Base-by-base conservation (phyloP, 306 rosid genomes). In the Cicer chorassanicum region DNA sequence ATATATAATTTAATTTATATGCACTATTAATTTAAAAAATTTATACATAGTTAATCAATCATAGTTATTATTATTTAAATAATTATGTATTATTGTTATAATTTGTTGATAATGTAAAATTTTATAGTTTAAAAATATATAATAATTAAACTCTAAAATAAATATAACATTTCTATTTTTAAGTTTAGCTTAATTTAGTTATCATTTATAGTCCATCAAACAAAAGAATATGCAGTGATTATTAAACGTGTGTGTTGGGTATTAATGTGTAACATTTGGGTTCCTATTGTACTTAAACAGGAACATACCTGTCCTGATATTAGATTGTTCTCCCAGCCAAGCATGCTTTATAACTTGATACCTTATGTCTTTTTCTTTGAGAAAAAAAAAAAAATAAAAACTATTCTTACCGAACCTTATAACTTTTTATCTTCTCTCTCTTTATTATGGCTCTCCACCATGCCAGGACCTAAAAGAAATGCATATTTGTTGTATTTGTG, bases 401-500 rank as follows among this genome's bases (percentile, higher is more conserved):
- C 82, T 62, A 84, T 87, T 86, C 79, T 78, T 80, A 73, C 69
- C 68, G 86, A 86, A 90, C 86, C 87, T 89, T 86, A 68, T 54
- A 8, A 48, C 85, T 72, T 72, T 79, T 15, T 2, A 13, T 56
- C 7, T 29, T 29, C 34, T 29, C 34, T 29, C 34, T 48, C 60
- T 73, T 60, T 84, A 79, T 61, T 85, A 84, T 89, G 93, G 5
- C 84, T 86, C 88, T 91, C 97, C 97, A 89, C 88, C 85, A 80
- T 53, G 66, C 88, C 82, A 78, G 55, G 55, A 74, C 80, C 81
- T 79, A 86, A 86, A 44, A 84, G 87, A 81, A 74, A 6, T 60
- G 10, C 34, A 29, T 29, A 3, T 60, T 61, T 77, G 56, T 89
- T 74, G 80, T 71, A 84, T 77, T 68, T 64, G 67, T 88, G 97